Conservation (phyloP, 2,329 filamentous ascomycete species). For the Pseudogymnoascus sp. region DNA sequence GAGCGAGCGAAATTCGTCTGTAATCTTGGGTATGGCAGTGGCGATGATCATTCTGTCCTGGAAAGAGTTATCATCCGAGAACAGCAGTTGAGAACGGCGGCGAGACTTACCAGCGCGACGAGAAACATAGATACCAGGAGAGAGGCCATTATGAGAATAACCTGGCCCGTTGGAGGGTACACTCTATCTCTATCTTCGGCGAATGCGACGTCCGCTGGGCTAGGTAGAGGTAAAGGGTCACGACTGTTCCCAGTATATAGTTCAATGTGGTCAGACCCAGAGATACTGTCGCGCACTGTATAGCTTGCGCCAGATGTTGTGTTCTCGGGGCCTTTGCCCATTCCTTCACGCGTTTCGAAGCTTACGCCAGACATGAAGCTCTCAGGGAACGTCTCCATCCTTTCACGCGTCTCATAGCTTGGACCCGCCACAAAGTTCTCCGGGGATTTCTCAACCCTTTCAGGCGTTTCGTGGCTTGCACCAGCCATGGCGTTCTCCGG, state of each 20-base stretch:
- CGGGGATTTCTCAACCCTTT: not conserved
- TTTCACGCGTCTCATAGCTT: not conserved
- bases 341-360: not conserved
- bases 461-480: not conserved
- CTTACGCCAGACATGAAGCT: not conserved
- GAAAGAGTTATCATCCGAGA: not conserved
- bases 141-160: constrained; percentile 33
- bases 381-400: not conserved
- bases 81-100: not conserved
- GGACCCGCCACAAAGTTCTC: not conserved
- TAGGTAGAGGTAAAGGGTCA: not conserved
- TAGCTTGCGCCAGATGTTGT: not conserved
- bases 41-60: constrained; percentile 26
- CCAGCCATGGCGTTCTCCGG: not conserved
- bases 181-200: not conserved
- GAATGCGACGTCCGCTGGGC: not conserved
- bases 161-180: not conserved
- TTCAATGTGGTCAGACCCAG: not conserved
- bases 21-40: constrained; percentile 19
- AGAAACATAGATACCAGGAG: constrained; percentile 40
- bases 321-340: not conserved
- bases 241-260: not conserved
- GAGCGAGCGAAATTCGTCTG: constrained; percentile 20
- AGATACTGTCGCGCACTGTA: not conserved
- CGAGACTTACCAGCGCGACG: constrained; percentile 30